Base-by-base conservation (phyloP, 495 filamentous ascomycete genomes). In the Paragyromitra xinjiangensis region DNA sequence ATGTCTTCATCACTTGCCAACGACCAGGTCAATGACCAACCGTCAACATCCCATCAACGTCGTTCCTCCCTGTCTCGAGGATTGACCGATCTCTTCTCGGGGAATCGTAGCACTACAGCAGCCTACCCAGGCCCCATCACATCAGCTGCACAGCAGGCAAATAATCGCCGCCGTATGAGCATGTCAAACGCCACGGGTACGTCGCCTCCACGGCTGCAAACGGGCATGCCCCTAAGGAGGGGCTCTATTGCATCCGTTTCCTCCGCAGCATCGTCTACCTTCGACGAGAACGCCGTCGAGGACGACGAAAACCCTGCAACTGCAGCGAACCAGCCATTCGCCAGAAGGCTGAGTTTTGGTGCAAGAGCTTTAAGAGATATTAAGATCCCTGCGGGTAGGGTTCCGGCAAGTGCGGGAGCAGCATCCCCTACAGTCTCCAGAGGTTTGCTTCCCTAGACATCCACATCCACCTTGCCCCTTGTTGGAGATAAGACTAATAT, bases 261-360 rank as follows among this genome's bases (percentile, higher is more conserved):
- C 53, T 91, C 91, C 55, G 91, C 89, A 42, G 89, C 88, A 78
- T 90, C 90, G n/a, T 89, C 91, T 67, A 91, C 90, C n/a, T 84
- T 90, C 61, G 94, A 98, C 79, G 95, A 98, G 83, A 93, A 87
- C 74, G 91, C 94, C 55, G 88, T 94, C 55, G 95, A 98, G 68
- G 95, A 82, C 61, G 89, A 88, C 51, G 93, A 91, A 81, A 78
- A 82, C 78, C 65, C 85, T 81, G 62, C 84, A 82, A 50, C 86
- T 83, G 86, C 87, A 7, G 88, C 92, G 42, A 88, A 84, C 59
- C 64, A 75, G 29, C 93, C 93, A 16, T 96, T 97, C 82, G 89
- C 89, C 9, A 90, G 95, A 63, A 91, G 95, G 24, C 89, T 97
- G 86, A 97, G 94, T 82, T 95, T 97, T 83, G 95, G 95, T 67